phyloP scores from a whole-genome alignment of 73 alveolate genomes.

The Paramecium tetraurelia region DNA sequence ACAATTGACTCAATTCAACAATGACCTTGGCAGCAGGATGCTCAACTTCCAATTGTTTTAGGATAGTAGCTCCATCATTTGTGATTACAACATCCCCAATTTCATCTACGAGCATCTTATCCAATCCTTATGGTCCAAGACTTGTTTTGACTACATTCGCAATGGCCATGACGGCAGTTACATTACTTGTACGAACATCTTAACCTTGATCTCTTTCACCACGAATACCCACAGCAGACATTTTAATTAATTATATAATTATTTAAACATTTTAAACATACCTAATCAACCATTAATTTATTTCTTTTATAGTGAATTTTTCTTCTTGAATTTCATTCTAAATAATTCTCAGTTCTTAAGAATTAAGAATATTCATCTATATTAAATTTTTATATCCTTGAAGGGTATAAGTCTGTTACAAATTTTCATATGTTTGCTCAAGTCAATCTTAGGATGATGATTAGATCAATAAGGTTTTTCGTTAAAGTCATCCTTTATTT shows the following conservation, averaged over 20 bases:
- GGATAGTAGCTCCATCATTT: conserved; percentile 98
- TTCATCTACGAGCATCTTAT: conserved; percentile 98
- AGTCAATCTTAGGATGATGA: too few species aligned
- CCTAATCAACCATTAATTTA: not conserved
- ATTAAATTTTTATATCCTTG: not conserved
- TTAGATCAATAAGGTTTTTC: too few species aligned
- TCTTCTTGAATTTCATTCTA: not conserved
- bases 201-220: conserved; percentile 93
- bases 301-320: not conserved
- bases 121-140: conserved; percentile 99
- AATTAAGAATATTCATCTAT: not conserved
- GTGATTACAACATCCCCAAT: conserved; percentile 98
- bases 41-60: conserved; percentile 93
- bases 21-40: conserved; percentile 99
- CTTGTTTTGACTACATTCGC: conserved; percentile 95
- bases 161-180: conserved; percentile 85
- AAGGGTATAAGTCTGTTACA: not conserved
- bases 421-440: too few species aligned
- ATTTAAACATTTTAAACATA: not conserved
- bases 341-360: not conserved
- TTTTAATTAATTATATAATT: not conserved
- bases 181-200: conserved; percentile 88
- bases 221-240: conserved; percentile 75
- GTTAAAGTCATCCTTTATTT: too few species aligned
- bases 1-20: conserved; percentile 95